Percentiles rank a stretch among this genome's conserved stretches.
Conservation (phyloP, 495 filamentous ascomycete genomes). For the Aspergillus panamensis region DNA sequence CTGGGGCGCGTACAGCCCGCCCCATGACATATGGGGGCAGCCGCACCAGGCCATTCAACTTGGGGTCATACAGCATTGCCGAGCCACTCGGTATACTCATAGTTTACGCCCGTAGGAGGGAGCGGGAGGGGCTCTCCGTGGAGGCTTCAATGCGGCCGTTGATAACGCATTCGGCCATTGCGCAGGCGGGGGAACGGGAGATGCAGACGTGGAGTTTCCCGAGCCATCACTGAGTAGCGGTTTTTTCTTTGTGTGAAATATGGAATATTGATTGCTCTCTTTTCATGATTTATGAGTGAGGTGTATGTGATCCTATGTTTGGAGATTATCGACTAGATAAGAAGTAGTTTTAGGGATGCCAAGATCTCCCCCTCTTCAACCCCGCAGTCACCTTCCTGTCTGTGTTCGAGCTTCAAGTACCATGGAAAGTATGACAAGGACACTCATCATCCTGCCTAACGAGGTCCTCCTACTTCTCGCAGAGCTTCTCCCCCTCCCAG, state of each 20-base stretch:
- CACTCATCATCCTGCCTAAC: not conserved
- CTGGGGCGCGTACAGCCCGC: too few relatives aligned
- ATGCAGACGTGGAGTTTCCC: not conserved
- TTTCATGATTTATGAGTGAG: not conserved
- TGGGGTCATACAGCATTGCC: too few relatives aligned
- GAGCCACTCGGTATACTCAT: too few relatives aligned
- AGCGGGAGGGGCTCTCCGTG: conserved; percentile 6
- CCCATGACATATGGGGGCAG: too few relatives aligned
- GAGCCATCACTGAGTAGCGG: not conserved
- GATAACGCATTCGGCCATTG: conserved; percentile 5
- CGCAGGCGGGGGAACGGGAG: conserved; percentile 2
- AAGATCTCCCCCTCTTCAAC: too few relatives aligned
- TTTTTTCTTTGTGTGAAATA: not conserved
- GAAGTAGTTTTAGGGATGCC: not conserved
- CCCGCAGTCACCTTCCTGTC: too few relatives aligned
- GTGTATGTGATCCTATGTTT: not conserved
- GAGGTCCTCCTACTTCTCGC: not conserved
- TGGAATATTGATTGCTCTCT: not conserved
- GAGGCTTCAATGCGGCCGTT: conserved; percentile 7
- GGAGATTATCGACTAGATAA: too few relatives aligned
- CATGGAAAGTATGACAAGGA: not conserved
- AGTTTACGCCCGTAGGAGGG: too few relatives aligned
- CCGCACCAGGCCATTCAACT: too few relatives aligned
- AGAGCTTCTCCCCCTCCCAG: not conserved
- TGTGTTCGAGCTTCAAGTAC: too few relatives aligned